Evolutionary conservation across 164 flowering plant genomes (phyloP).

Genomic region (Taxillus chinensis): DNA sequence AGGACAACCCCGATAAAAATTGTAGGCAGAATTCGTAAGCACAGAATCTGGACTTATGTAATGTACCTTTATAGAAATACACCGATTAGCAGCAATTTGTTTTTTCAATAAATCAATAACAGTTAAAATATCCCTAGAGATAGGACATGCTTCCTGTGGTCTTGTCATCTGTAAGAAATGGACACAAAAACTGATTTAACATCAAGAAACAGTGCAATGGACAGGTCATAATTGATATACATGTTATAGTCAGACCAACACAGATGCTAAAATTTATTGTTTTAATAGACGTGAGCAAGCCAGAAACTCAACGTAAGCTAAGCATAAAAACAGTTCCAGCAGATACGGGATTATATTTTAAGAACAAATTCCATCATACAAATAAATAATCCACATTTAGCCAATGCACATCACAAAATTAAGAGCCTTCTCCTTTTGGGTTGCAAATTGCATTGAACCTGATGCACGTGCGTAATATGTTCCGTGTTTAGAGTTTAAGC

Average conservation of each 20-base stretch:
- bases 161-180: conserved; percentile 23
- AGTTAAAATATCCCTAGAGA: conserved; percentile 21
- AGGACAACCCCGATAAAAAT: not conserved
- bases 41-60: conserved; percentile 1
- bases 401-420: too few species aligned
- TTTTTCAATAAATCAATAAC: conserved; percentile 60
- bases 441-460: too few species aligned
- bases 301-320: not conserved
- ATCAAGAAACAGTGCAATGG: not conserved
- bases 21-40: not conserved
- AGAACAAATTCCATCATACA: too few species aligned
- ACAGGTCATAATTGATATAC: not conserved
- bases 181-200: not conserved
- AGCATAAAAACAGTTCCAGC: not conserved
- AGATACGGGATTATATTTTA: not conserved
- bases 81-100: conserved; percentile 45
- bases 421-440: too few species aligned
- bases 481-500: too few species aligned
- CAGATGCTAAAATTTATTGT: not conserved
- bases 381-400: too few species aligned
- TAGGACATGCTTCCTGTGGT: conserved; percentile 20
- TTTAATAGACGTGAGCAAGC: not conserved
- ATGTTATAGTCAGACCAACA: not conserved
- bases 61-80: conserved; percentile 46
- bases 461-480: too few species aligned